These are phyloP conservation scores for Trichosporon sp. DNA, from an alignment of 1,284 basidiomycete genomes.

Conservation along the genomic window DNA sequence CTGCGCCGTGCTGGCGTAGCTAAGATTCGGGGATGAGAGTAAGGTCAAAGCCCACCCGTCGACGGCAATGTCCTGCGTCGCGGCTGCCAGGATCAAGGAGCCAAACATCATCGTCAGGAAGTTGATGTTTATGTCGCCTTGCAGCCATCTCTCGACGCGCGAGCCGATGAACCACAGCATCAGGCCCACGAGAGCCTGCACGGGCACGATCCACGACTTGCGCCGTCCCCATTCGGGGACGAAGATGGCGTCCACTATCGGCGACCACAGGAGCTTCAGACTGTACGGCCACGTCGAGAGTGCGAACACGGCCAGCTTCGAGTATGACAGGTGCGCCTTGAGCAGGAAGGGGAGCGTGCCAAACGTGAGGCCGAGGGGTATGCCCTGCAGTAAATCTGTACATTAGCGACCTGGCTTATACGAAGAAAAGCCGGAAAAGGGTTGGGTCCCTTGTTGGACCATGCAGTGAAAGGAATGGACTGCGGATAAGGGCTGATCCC, in stretches of 20 bases:
- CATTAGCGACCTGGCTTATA: constrained; percentile 24
- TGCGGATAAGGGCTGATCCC: constrained; percentile 10
- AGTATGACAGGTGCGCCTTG: constrained; percentile 91
- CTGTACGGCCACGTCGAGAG: constrained; percentile 96
- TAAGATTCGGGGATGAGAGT: constrained; percentile 90
- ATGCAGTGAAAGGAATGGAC: neutral
- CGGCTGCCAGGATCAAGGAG: constrained; percentile 88
- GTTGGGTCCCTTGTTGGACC: too few relatives aligned
- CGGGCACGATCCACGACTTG: constrained; percentile 98
- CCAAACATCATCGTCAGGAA: constrained; percentile 87
- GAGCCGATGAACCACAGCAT: constrained; percentile 86
- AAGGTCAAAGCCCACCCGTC: constrained; percentile 98
- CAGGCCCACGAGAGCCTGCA: constrained; percentile 86
- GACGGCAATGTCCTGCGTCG: constrained; percentile 98
- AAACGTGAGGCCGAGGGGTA: constrained; percentile 73
- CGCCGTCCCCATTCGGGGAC: constrained; percentile 73
- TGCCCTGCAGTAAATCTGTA: constrained; percentile 73
- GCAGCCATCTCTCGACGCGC: constrained; percentile 76
- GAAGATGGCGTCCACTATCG: constrained; percentile 92
- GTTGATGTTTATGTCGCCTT: constrained; percentile 77
- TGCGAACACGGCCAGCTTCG: constrained; percentile 92
- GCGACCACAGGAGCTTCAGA: constrained; percentile 96
- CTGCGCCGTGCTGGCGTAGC: constrained; percentile 97
- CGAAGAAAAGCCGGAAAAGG: neutral
- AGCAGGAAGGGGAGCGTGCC: constrained; percentile 97